Base-by-base conservation (phyloP, 768 basidiomycete species). In the Cystobasidium onofrii region DNA sequence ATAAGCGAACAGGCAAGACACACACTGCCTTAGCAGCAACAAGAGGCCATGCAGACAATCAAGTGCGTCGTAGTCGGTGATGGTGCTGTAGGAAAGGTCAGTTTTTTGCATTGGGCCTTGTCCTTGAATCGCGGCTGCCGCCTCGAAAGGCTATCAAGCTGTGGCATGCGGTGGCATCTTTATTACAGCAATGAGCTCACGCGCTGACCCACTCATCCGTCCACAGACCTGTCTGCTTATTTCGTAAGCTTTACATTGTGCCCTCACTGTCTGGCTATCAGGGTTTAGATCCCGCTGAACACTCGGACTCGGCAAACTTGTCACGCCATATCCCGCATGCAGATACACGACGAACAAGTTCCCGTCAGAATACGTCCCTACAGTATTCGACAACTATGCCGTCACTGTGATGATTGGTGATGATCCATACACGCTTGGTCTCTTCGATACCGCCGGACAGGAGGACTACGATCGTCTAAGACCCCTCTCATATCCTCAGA, bases 321-420 rank as follows among this genome's bases (percentile, higher is more conserved):
- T 50, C 46, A 50, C 46, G 46, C 9, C 46, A 50, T 50, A 25
- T 36, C 20, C 1, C n/a, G 34, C 36, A 33, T 12, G 23, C 75
- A 73, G 71, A 33, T 78, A 94, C 84, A 94, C 92, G 66, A 93
- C 92, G 79, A 94, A 93, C 87, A 93, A 96, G 83, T 96, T 96
- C 83, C 92, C 93, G 39, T 93, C 92, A 82, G 95, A 99, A 87
- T 97, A 97, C 84, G 95, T 98, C 63, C 94, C 94, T 73, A 96
- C 94, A 78, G 93, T 92, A 74, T 93, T 93, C 82, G 91, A 95
- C 83, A 95, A 95, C 83, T 94, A 94, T 83, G 96, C 96, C 75
- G 96, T 98, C 75, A 98, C 95, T n/a, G 96, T 99, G 74, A 98
- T 99, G 96, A 98, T 99, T 83, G 95, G 95, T 66, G 96, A 98